phyloP scores from a whole-genome alignment of 768 basidiomycete genomes.

The Suillus americanus region DNA sequence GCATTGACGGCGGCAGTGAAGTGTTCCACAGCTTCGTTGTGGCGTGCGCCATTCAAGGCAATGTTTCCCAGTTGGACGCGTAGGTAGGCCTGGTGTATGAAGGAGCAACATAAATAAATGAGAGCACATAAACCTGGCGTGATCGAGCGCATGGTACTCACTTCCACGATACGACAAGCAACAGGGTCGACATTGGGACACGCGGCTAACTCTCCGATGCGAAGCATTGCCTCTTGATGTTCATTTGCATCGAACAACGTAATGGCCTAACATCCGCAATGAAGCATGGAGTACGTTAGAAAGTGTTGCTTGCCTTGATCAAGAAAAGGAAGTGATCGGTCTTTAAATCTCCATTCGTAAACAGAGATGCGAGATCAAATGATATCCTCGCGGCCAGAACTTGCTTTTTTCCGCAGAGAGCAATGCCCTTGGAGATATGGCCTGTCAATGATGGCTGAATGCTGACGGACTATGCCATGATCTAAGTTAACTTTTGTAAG shows the following conservation, averaged over 20 bases:
- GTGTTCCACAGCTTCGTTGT: background rate
- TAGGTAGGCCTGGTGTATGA: background rate
- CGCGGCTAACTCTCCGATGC: background rate
- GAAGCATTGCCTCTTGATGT: background rate
- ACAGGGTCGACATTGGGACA: background rate
- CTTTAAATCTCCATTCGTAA: no score
- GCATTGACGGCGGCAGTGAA: background rate
- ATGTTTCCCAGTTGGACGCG: background rate
- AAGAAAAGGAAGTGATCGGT: no score
- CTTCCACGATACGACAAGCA: background rate
- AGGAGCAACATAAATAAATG: background rate
- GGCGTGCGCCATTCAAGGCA: background rate
- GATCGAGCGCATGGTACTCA: background rate
- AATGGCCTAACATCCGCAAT: background rate
- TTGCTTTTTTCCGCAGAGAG: no score
- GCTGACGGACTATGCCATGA: no score
- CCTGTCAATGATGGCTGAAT: no score
- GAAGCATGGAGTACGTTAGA: background rate
- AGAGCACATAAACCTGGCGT: background rate
- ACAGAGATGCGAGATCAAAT: no score
- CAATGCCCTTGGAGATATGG: no score
- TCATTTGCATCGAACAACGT: background rate
- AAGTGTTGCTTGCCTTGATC: background rate
- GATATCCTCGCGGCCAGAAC: no score
- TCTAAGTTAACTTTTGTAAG: no score